A percentile compares a stretch with the other conserved stretches of the same genome.
phyloP scores from a whole-genome alignment of 805 yeast genomes.

The Metschnikowia baotianmanensis region DNA sequence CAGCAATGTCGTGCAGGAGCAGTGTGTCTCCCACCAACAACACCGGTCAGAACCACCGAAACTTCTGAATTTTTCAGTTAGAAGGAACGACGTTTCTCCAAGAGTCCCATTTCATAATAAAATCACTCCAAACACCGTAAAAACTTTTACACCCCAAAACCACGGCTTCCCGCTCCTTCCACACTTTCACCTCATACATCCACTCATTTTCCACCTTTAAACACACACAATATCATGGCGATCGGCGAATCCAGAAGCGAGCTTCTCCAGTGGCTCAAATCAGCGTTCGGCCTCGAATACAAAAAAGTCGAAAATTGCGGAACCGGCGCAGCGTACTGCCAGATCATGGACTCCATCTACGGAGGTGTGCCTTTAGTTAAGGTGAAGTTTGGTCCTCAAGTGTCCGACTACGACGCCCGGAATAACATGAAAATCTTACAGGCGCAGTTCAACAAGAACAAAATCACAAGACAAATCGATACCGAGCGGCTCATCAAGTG shows the following conservation, averaged over 20 bases:
- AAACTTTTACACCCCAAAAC: too few relatives aligned
- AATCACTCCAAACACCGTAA: too few relatives aligned
- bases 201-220: not conserved
- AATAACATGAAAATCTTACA: slow-evolving; percentile 86
- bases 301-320: slow-evolving; percentile 92
- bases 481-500: slow-evolving; percentile 84
- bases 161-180: too few relatives aligned
- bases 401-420: slow-evolving; percentile 71
- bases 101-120: too few relatives aligned
- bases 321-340: slow-evolving; percentile 93
- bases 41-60: too few relatives aligned
- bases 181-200: not conserved
- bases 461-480: slow-evolving; percentile 70
- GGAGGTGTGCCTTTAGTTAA: slow-evolving; percentile 79
- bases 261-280: slow-evolving; percentile 80
- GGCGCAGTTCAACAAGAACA: slow-evolving; percentile 67
- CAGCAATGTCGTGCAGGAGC: too few relatives aligned
- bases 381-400: slow-evolving; percentile 64
- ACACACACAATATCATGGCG: slow-evolving; percentile 10
- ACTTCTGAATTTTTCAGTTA: too few relatives aligned
- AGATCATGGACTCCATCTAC: slow-evolving; percentile 80
- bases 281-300: slow-evolving; percentile 60
- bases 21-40: too few relatives aligned
- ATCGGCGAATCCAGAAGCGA: slow-evolving; percentile 80
- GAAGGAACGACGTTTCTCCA: too few relatives aligned